Evolutionary conservation across 2,329 filamentous ascomycete genomes (phyloP).

Genomic region (Eutypella sp.): DNA sequence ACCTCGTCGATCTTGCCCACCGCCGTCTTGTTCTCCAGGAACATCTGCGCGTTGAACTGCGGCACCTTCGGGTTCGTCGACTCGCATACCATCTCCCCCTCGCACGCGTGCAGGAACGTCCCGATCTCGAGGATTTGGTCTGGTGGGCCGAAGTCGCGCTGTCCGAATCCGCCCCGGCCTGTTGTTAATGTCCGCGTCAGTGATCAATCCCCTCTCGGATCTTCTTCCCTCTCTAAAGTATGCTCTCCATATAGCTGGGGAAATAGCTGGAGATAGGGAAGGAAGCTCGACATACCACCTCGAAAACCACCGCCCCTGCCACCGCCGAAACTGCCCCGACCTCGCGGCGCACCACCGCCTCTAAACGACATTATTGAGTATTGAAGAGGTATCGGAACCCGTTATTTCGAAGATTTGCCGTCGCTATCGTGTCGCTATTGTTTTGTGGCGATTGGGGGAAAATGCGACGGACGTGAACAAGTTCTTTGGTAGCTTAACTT

Average conservation of each 20-base stretch:
- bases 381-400: neutral
- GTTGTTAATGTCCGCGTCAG: neutral
- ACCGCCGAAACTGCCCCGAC: constrained; percentile 25
- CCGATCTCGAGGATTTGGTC: constrained; percentile 67
- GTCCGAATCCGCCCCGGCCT: constrained; percentile 29
- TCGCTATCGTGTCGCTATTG: neutral
- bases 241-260: no score
- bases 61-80: constrained; percentile 93
- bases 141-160: constrained; percentile 30
- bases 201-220: neutral
- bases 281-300: constrained; percentile 21
- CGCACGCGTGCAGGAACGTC: constrained; percentile 86
- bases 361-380: constrained; percentile 22
- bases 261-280: neutral
- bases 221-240: neutral
- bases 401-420: neutral
- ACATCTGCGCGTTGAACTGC: constrained; percentile 98
- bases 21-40: constrained; percentile 94
- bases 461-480: neutral
- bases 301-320: constrained; percentile 21
- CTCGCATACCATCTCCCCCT: constrained; percentile 97
- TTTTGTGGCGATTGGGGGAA: neutral
- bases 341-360: constrained; percentile 27
- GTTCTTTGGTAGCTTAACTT: neutral
- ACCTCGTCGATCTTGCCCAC: constrained; percentile 98